Evolutionary conservation across 2,329 filamentous ascomycete genomes (phyloP), one percentile per base, ranked within the genome.

Genomic region (Mollisia scopiformis): DNA sequence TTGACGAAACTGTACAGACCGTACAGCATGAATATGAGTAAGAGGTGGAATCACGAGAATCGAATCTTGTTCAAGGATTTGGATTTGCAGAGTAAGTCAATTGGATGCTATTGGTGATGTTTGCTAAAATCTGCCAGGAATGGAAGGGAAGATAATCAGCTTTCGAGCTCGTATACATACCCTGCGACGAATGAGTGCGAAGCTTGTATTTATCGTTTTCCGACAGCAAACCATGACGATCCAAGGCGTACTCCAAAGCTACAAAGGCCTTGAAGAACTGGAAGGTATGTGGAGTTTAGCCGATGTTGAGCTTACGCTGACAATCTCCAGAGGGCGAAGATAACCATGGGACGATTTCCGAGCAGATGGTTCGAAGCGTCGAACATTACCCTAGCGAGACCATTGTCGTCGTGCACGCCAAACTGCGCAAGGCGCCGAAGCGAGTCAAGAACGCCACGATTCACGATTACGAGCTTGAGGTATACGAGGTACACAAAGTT

Each of bases 361-460:
- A 87, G 60, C 84, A 90, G 69, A 94, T 97, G 83, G 82, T 97
- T 28, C 88, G 91, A 72, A 96, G 92, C 90, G 91, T 91, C 2
- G 91, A 96, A 76, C 91, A 92, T 72, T 80, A 97, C 49, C 87
- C 89, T 57, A 80, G 88, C 6, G 93, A 96, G 72, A 90, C 88
- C 7, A 84, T 97, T 54, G 87, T 97, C 5, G 85, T 91, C 59
- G 86, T 96, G 58, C 86, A 84, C 55, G 93, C 92, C 61, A 84
- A 84, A 1, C 77, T 97, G 3, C 90, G 92, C 71, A 82, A 84
- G 63, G 90, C 92, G 0, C 87, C 89, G 6, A 87, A 93, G 68
- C 85, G 87, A 39, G 84, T 97, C 60, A 86, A 89, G 66, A 89
- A 91, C 39, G 90, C 91, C 30, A 88, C 87, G 3, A 85, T 94